Base-by-base conservation (phyloP, 345 rosid genomes). In the Lumnitzera littorea region DNA sequence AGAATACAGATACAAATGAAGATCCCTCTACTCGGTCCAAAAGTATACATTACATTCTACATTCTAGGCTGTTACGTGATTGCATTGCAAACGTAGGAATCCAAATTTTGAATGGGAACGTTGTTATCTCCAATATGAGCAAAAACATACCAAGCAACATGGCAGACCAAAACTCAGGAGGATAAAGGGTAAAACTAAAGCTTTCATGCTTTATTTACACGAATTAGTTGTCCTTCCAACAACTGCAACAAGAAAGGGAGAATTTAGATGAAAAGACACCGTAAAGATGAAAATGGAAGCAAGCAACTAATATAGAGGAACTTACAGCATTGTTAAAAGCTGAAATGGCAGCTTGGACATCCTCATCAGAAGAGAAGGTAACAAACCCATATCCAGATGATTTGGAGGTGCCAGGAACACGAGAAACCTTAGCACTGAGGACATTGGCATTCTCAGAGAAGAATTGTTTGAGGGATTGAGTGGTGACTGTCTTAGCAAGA, bases 371-470 rank as follows among this genome's bases (percentile, higher is more conserved):
- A 50, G 97, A 89, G 67, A 94, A 87, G 12, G 97, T 64, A 2
- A 89, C 91, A 69, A 94, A 89, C 16, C 99, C 96, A 66, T 78
- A 94, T 11, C 91, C 96, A 2, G 70, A 79, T 17, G 99, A 94
- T 70, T 87, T 90, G 2, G 95, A 94, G 25, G 94, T 84, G 25
- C 97, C 97, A 0, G 96, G 90, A 53, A 77, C 86, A 59, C 89
- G 81, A 10, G 88, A 85, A 64, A 87, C 91, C 74, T 87, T 87
- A 5, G 97, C 95, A 53, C 97, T 77, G 1, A 92, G 62, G 67
- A 89, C 91, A 56, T 85, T 80, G 7, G 82, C 88, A 74, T 84
- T 89, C 74, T 85, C 82, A 3, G 95, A 87, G 53, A 94, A 92
- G 23, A 65, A 70, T 11, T 56, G 77, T 76, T 78, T 78, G 53